phyloP scores from a whole-genome alignment of 352 stramenopile species.

The Blastocystis sp. region DNA sequence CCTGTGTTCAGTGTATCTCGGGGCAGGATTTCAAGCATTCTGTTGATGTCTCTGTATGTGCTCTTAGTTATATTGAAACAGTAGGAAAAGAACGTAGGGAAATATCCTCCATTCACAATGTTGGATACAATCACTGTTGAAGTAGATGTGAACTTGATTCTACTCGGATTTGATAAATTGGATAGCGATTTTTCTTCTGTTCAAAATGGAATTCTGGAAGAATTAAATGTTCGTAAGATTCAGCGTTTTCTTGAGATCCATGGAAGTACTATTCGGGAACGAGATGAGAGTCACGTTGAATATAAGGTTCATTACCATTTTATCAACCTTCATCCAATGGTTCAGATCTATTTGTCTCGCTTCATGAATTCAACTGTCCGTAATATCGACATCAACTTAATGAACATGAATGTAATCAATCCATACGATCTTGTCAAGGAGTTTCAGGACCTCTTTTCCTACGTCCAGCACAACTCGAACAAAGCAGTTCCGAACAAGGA shows the following conservation, averaged over 20 bases:
- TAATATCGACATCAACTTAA: slow-evolving; percentile 36
- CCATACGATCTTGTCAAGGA: slow-evolving; percentile 6
- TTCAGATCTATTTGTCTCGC: slow-evolving; percentile 8
- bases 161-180: slow-evolving; percentile 22
- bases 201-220: slow-evolving; percentile 11
- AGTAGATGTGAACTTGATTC: slow-evolving; percentile 35
- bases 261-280: background rate
- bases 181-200: background rate
- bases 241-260: slow-evolving; percentile 27
- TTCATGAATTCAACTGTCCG: background rate
- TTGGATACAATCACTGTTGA: background rate
- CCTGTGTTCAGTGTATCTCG: background rate
- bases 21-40: too few relatives aligned
- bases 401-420: slow-evolving; percentile 39
- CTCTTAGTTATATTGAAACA: too few relatives aligned
- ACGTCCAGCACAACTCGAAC: background rate
- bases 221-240: slow-evolving; percentile 14
- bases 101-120: background rate
- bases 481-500: background rate
- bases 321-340: slow-evolving; percentile 3
- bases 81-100: background rate
- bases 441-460: slow-evolving; percentile 13
- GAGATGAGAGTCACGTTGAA: background rate
- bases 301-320: slow-evolving; percentile 39
- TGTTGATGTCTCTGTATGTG: too few relatives aligned